phyloP scores from a whole-genome alignment of 805 yeast species.

The Metschnikowia sp. region DNA sequence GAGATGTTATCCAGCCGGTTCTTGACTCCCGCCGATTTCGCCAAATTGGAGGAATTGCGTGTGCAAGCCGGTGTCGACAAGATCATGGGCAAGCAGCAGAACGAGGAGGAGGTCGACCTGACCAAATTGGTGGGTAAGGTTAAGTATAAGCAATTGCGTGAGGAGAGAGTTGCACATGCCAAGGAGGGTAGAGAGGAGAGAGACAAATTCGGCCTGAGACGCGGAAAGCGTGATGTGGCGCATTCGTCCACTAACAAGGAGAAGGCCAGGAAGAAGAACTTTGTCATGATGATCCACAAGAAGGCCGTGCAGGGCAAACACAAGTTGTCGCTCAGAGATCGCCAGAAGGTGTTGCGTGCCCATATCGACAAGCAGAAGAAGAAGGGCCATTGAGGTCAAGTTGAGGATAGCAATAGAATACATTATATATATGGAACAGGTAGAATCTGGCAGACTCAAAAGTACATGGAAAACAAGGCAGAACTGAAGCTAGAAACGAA shows the following conservation, averaged over 20 bases:
- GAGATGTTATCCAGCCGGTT: slow-evolving; percentile 70
- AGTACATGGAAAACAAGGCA: slow-evolving; percentile 15
- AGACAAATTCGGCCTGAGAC: slow-evolving; percentile 84
- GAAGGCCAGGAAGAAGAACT: slow-evolving; percentile 97
- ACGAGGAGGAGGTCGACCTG: slow-evolving; percentile 87
- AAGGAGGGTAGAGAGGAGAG: slow-evolving; percentile 92
- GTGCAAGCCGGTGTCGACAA: slow-evolving; percentile 83
- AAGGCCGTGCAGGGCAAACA: slow-evolving; percentile 92
- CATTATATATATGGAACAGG: slow-evolving; percentile 10
- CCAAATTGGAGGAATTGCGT: slow-evolving; percentile 85
- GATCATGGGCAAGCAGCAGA: slow-evolving; percentile 58
- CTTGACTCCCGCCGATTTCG: slow-evolving; percentile 96
- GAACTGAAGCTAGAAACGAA: slow-evolving; percentile 9
- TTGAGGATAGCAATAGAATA: slow-evolving; percentile 6
- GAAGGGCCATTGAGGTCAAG: slow-evolving; percentile 56
- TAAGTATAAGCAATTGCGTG: slow-evolving; percentile 81
- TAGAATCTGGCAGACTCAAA: background rate
- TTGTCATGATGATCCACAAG: slow-evolving; percentile 97
- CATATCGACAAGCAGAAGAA: slow-evolving; percentile 89
- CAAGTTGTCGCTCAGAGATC: slow-evolving; percentile 83
- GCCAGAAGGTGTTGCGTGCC: slow-evolving; percentile 80
- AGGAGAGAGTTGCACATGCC: slow-evolving; percentile 84
- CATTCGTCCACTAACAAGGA: slow-evolving; percentile 95
- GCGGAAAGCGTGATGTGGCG: slow-evolving; percentile 68
- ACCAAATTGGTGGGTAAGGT: slow-evolving; percentile 70